Evolutionary conservation across 768 basidiomycete species (phyloP).

Genomic region (Termitomyces sp.): DNA sequence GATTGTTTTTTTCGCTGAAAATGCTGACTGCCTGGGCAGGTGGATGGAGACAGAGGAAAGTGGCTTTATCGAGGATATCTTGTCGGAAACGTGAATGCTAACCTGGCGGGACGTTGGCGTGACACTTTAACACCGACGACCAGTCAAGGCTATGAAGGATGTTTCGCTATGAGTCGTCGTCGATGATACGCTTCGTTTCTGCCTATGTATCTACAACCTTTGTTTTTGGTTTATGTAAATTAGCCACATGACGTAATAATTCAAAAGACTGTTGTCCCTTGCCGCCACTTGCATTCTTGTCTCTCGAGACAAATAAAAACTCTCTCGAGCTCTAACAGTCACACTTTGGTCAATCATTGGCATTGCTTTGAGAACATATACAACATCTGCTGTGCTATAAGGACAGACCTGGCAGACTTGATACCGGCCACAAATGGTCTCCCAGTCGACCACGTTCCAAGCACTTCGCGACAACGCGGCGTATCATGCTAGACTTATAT

Average conservation of each 20-base stretch:
- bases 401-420: not conserved
- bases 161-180: conserved; percentile 72
- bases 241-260: conserved; percentile 8
- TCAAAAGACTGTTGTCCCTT: too few species aligned
- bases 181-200: conserved; percentile 25
- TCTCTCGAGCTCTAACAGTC: too few species aligned
- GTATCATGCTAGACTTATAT: conserved; percentile 33
- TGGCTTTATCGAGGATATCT: conserved; percentile 89
- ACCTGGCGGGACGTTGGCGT: conserved; percentile 82
- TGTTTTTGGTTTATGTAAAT: not conserved
- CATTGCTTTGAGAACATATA: not conserved
- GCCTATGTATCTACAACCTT: not conserved
- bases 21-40: conserved; percentile 30
- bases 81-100: conserved; percentile 64
- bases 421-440: not conserved
- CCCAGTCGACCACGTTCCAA: conserved; percentile 24
- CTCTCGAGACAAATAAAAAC: not conserved
- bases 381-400: not conserved
- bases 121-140: conserved; percentile 69
- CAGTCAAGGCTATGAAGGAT: conserved; percentile 79
- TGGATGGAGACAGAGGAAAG: conserved; percentile 69
- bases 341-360: too few species aligned
- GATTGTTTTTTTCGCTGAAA: not conserved
- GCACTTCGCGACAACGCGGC: conserved; percentile 32
- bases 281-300: too few species aligned